Conservation (phyloP, 176 grass and related monocot species). For the Lolium perenne region DNA sequence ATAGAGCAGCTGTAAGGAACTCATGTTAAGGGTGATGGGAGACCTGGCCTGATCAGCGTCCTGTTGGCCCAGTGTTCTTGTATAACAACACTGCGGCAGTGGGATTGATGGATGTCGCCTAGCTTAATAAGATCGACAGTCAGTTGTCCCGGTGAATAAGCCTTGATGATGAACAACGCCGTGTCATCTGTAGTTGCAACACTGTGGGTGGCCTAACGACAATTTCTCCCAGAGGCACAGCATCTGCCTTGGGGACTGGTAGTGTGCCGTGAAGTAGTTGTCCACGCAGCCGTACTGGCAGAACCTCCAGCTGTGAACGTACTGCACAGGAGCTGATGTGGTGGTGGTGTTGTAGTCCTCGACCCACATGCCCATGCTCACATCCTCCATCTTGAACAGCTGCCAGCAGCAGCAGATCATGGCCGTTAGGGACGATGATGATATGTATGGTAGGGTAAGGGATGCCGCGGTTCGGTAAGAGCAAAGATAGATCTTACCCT, state of each 20-base stretch:
- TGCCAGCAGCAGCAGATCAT: not conserved
- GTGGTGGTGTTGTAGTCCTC: conserved; percentile 80
- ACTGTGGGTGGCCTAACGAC: conserved; percentile 49
- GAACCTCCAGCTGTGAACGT: conserved; percentile 91
- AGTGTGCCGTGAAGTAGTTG: conserved; percentile 84
- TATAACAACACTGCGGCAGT: too few species aligned
- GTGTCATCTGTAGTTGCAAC: conserved; percentile 83
- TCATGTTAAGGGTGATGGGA: not conserved
- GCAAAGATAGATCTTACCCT: conserved; percentile 46
- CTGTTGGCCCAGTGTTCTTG: not conserved
- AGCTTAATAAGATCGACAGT: not conserved
- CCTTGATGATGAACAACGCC: not conserved
- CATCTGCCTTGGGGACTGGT: conserved; percentile 95
- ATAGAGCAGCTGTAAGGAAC: conserved; percentile 4
- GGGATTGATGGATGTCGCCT: too few species aligned
- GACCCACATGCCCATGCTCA: conserved; percentile 99
- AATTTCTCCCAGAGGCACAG: conserved; percentile 81
- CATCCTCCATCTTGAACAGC: conserved; percentile 99
- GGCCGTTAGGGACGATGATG: not conserved
- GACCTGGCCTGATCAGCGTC: not conserved
- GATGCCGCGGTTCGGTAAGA: not conserved
- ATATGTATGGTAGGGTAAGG: not conserved
- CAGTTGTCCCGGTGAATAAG: not conserved
- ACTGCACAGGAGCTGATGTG: conserved; percentile 43
- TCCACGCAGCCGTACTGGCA: conserved; percentile 82